Base-by-base conservation (phyloP, 2,329 filamentous ascomycete genomes). In the Penicillium hordei region DNA sequence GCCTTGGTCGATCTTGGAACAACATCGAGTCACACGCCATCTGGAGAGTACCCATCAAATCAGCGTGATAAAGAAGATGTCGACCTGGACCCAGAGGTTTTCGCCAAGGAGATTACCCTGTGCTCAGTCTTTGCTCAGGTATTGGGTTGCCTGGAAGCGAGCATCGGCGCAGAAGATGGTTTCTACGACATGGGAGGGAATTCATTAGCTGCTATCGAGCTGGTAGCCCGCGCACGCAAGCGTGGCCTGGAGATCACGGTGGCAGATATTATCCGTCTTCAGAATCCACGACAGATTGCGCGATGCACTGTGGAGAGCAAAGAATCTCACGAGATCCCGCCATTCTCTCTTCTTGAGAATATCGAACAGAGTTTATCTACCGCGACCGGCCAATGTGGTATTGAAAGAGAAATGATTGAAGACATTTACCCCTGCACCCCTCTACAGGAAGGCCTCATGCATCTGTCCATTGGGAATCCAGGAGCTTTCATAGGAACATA, bases 351-450 rank as follows among this genome's bases (percentile, higher is more conserved):
- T 19, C 44, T 55, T 9, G 38, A 6, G 13, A 21, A 55, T 39
- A 15, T 21, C 10, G 36, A 42, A 36, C 21, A 42, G 13, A 44
- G 21, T 34, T 8, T 58, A 27, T 34, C 19, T 3, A 12, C 23
- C 38, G 48, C 49, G 2, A 48, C 29, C 5, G 17, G 1, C n/a
- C 49, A 60, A 21, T 61, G 58, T 39, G 31, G 39, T 13, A 7
- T 60, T 15, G 38, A 44, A 12, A 25, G 19, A 68, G 33, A n/a
- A 13, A 49, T 60, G 15, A 65, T 76, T 12, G 70, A 75, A 52
- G 75, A 78, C 52, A 65, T 70, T 2, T 75, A 76, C 51, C 75
- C 75, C 0, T 71, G 67, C 10, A 78, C 72, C 10, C 66, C 75
- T 4, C 63, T 78, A 0, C 76, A 78, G 57, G 74, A 76, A 61